Evolutionary conservation across 2,329 filamentous ascomycete species (phyloP).

Genomic region (Penicillium psychrosexuale): DNA sequence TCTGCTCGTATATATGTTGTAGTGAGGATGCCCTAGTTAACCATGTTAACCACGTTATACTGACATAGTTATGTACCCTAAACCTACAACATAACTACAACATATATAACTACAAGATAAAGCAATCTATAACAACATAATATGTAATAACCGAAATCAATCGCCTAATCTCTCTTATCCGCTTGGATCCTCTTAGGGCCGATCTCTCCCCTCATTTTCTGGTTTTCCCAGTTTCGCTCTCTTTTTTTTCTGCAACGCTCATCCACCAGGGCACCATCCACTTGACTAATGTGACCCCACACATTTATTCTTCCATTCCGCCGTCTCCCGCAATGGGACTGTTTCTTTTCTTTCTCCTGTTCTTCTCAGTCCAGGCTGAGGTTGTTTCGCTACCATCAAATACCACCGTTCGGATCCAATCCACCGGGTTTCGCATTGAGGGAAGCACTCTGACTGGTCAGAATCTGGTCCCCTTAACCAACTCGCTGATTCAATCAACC

Average conservation of each 20-base stretch:
- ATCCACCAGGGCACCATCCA: background rate
- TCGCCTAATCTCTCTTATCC: slow-evolving; percentile 11
- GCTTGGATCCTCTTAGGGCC: slow-evolving; percentile 19
- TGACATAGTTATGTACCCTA: no score
- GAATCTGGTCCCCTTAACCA: slow-evolving; percentile 28
- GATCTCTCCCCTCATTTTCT: slow-evolving; percentile 25
- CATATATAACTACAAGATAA: no score
- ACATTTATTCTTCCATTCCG: slow-evolving; percentile 11
- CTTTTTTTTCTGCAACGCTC: slow-evolving; percentile 13
- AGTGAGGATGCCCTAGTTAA: no score
- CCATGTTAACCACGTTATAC: no score
- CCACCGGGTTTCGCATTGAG: slow-evolving; percentile 24
- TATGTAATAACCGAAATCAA: background rate
- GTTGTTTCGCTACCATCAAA: slow-evolving; percentile 32
- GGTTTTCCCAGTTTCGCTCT: slow-evolving; percentile 16
- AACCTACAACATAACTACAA: no score
- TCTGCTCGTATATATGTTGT: no score
- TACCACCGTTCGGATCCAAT: slow-evolving; percentile 20
- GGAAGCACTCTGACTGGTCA: slow-evolving; percentile 21
- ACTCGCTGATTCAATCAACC: slow-evolving; percentile 19
- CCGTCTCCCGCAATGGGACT: slow-evolving; percentile 13
- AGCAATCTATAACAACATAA: no score
- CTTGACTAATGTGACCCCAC: slow-evolving; percentile 20
- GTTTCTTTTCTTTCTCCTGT: slow-evolving; percentile 12
- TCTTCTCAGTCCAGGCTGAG: slow-evolving; percentile 16